Conservation (phyloP, 441 rosid species). For the Gossypium gossypioides region DNA sequence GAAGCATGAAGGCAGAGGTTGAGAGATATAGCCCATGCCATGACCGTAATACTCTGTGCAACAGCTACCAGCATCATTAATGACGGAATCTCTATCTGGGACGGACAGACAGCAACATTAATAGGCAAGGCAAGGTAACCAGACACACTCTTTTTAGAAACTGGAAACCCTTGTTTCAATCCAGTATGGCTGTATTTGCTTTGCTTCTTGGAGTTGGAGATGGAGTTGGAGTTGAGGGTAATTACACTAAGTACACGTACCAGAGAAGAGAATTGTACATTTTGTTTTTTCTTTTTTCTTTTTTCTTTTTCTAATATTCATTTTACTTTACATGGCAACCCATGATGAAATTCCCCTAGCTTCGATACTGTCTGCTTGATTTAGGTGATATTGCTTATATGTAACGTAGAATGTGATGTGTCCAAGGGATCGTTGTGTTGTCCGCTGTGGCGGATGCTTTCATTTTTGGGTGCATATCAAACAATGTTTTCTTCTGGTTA, state of each 20-base stretch:
- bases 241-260: neutral
- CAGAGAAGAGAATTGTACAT: neutral
- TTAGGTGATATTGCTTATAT: neutral
- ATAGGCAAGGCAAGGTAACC: conserved; percentile 10
- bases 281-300: neutral
- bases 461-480: neutral
- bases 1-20: conserved; percentile 8
- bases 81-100: conserved; percentile 35
- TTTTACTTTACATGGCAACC: neutral
- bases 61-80: conserved; percentile 15
- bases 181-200: neutral
- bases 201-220: neutral
- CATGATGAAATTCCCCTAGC: neutral
- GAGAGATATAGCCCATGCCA: conserved; percentile 21
- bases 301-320: neutral
- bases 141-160: conserved; percentile 10
- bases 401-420: neutral
- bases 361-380: neutral
- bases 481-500: neutral
- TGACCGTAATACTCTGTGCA: conserved; percentile 27
- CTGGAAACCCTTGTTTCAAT: neutral
- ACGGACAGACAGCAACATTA: conserved; percentile 24
- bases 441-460: neutral
- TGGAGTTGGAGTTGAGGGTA: neutral
- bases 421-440: neutral